phyloP scores from a whole-genome alignment of 768 basidiomycete species.

The Podaxis mareebaensis region DNA sequence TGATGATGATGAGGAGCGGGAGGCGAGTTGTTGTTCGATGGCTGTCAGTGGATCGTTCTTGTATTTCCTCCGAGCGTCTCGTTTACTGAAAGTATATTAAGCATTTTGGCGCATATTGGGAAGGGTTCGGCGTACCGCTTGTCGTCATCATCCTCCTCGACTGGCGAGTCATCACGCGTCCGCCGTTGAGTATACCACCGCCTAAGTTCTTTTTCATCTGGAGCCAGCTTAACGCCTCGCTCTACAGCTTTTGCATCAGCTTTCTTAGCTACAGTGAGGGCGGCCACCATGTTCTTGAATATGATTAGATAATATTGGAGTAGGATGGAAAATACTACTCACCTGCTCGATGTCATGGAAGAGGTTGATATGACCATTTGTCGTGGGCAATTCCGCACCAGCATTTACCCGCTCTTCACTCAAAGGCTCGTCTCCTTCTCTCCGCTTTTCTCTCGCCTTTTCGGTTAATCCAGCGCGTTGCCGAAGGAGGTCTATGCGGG shows the following conservation, averaged over 20 bases:
- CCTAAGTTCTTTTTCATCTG: constrained; percentile 72
- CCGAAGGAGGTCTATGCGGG: constrained; percentile 65
- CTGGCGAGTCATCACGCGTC: constrained; percentile 26
- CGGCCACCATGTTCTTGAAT: constrained; percentile 40
- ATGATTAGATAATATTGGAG: background rate
- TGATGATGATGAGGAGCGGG: constrained; percentile 33
- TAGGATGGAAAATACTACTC: constrained; percentile 14
- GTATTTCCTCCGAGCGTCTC: constrained; percentile 64
- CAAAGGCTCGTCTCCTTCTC: constrained; percentile 37
- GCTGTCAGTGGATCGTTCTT: constrained; percentile 72
- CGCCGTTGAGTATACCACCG: constrained; percentile 69
- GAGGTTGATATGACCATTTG: constrained; percentile 77
- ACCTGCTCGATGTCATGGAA: constrained; percentile 84
- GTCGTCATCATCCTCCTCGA: constrained; percentile 35
- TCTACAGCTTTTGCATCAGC: constrained; percentile 59
- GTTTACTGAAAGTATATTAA: constrained; percentile 41
- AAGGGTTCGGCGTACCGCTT: constrained; percentile 33
- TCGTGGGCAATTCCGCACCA: constrained; percentile 41
- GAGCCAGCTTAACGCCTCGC: constrained; percentile 72
- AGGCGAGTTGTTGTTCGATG: constrained; percentile 65
- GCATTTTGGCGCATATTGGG: background rate
- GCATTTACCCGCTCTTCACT: constrained; percentile 22
- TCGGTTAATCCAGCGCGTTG: constrained; percentile 52
- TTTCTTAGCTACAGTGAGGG: constrained; percentile 45
- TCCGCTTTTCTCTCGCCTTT: constrained; percentile 36